Evolutionary conservation across 2,329 filamentous ascomycete genomes (phyloP).

Genomic region (Rhexocercosporidium sp.): DNA sequence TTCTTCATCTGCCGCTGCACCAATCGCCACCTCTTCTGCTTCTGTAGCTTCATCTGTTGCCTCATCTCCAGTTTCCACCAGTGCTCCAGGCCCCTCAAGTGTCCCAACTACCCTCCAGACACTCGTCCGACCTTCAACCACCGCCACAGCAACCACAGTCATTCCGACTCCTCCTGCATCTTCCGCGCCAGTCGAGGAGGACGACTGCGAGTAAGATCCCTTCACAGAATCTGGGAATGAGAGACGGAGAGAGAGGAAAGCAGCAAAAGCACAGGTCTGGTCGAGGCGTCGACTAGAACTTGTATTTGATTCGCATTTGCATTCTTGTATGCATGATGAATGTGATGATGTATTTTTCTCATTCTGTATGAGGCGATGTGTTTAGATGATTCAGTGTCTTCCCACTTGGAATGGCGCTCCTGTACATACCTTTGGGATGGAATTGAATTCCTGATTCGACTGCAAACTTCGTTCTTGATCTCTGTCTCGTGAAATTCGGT

Average conservation of each 20-base stretch:
- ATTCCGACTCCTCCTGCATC: background rate
- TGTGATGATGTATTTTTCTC: background rate
- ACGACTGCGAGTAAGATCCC: background rate
- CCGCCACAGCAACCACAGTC: background rate
- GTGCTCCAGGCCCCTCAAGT: background rate
- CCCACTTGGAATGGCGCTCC: background rate
- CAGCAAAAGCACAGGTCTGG: background rate
- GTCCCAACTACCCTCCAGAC: conserved; percentile 13
- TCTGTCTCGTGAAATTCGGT: background rate
- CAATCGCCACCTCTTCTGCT: conserved; percentile 5
- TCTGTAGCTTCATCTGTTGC: background rate
- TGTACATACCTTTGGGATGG: conserved; percentile 15
- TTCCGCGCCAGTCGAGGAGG: background rate
- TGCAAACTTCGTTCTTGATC: background rate
- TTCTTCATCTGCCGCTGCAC: background rate
- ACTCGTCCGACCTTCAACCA: background rate
- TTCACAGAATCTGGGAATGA: background rate
- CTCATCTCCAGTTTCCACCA: conserved; percentile 7
- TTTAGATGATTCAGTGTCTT: background rate
- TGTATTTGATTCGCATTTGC: background rate
- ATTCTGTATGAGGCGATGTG: background rate
- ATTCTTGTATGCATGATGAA: conserved; percentile 15
- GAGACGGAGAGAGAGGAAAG: background rate
- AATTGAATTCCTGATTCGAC: conserved; percentile 15
- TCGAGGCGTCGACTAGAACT: background rate